Conservation (phyloP, 257 asterid genomes). For the Agastache rugosa region DNA sequence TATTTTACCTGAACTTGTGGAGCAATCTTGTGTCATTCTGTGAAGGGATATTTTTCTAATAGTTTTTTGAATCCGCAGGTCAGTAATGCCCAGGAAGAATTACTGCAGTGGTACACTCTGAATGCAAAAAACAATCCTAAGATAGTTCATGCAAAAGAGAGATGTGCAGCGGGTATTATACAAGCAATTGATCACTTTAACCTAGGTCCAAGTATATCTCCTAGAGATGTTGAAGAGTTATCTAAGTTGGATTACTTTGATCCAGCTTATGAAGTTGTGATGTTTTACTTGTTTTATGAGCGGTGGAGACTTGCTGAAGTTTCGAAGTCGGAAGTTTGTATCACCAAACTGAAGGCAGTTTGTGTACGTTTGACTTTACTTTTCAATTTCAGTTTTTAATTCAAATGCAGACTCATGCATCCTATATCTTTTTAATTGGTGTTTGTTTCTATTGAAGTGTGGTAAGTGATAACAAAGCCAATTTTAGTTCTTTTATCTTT, state of each 20-base stretch:
- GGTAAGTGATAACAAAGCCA: background rate
- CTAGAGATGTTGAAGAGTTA: slow-evolving; percentile 71
- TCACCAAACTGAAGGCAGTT: slow-evolving; percentile 71
- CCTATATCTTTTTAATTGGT: background rate
- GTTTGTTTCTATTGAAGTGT: background rate
- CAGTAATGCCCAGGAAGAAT: slow-evolving; percentile 94
- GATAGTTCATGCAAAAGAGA: slow-evolving; percentile 88
- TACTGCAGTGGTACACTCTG: slow-evolving; percentile 92
- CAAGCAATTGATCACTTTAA: slow-evolving; percentile 93
- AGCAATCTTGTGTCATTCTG: slow-evolving; percentile 24
- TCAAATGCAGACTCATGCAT: slow-evolving; percentile 26
- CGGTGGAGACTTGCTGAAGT: slow-evolving; percentile 95
- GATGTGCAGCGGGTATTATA: slow-evolving; percentile 97
- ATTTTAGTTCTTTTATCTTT: background rate
- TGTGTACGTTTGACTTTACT: slow-evolving; percentile 62
- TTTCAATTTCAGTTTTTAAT: slow-evolving; percentile 24
- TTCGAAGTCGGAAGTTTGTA: slow-evolving; percentile 64
- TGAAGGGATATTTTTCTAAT: slow-evolving; percentile 28
- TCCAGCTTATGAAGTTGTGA: slow-evolving; percentile 90
- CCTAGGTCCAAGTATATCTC: slow-evolving; percentile 84
- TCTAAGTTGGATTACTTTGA: slow-evolving; percentile 69
- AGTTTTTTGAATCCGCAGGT: slow-evolving; percentile 55
- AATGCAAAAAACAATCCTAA: slow-evolving; percentile 85
- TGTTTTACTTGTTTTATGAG: slow-evolving; percentile 73
- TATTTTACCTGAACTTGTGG: slow-evolving; percentile 31